These are phyloP conservation scores for Stagonosporopsis chrysanthemi DNA, from an alignment of 2,329 filamentous ascomycete species.

Conservation along the genomic window DNA sequence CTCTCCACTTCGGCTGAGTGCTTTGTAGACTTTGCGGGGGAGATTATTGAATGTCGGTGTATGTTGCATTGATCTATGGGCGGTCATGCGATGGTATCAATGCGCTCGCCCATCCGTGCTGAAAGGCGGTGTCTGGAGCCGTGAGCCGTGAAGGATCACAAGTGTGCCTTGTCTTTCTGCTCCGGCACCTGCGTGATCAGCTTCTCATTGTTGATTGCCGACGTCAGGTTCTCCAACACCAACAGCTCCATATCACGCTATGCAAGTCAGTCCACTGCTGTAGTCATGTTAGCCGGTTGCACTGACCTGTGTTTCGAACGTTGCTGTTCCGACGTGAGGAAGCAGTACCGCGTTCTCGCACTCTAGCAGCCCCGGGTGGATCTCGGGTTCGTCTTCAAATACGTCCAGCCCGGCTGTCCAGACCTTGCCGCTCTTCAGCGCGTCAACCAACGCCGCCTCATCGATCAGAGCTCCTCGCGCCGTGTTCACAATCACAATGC, in stretches of 20 bases:
- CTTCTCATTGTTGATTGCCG: conserved; percentile 63
- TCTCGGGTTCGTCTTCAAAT: conserved; percentile 64
- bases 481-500: conserved; percentile 65
- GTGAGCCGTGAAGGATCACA: conserved; percentile 26
- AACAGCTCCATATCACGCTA: conserved; percentile 66
- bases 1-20: conserved; percentile 10
- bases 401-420: conserved; percentile 65
- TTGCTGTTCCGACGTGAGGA: conserved; percentile 67
- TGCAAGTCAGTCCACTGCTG: conserved; percentile 16
- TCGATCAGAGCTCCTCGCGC: conserved; percentile 65
- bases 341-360: conserved; percentile 62
- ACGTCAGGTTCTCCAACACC: conserved; percentile 65
- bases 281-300: not conserved
- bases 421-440: conserved; percentile 62
- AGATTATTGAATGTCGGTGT: not conserved
- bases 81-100: not conserved
- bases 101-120: not conserved
- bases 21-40: conserved; percentile 4
- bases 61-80: conserved; percentile 18
- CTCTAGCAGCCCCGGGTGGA: conserved; percentile 59
- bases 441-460: conserved; percentile 62
- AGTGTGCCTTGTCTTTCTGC: conserved; percentile 56
- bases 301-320: conserved; percentile 64
- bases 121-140: not conserved
- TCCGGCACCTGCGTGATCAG: conserved; percentile 68